These are phyloP conservation scores for Hansenula lynferdii DNA, from an alignment of 1,139 yeast genomes.

Conservation along the genomic window DNA sequence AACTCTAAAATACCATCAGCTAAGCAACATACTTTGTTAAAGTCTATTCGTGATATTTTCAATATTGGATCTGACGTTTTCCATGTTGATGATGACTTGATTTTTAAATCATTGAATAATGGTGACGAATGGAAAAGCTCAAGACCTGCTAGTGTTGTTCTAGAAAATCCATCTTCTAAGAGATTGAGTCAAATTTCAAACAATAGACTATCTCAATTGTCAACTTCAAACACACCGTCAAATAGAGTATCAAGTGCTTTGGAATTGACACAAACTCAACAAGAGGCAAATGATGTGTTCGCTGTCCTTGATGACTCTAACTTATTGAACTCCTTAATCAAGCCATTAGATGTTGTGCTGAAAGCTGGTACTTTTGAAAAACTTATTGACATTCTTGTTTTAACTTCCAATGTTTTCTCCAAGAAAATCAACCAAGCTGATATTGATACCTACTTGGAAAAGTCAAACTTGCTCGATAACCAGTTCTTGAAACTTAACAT, in stretches of 20 bases:
- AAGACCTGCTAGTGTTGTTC: constrained; percentile 40
- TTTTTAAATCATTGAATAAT: constrained; percentile 46
- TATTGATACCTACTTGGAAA: constrained; percentile 30
- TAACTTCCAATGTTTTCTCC: constrained; percentile 57
- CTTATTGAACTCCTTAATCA: constrained; percentile 28
- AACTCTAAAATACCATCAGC: constrained; percentile 26
- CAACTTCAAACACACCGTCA: constrained; percentile 7
- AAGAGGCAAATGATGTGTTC: constrained; percentile 20
- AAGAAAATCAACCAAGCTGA: constrained; percentile 39
- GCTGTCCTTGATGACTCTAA: constrained; percentile 29
- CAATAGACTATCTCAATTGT: constrained; percentile 17
- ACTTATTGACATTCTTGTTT: constrained; percentile 55
- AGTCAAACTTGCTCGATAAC: constrained; percentile 29
- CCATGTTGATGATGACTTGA: constrained; percentile 45
- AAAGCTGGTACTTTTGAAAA: constrained; percentile 60
- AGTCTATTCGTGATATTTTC: constrained; percentile 53
- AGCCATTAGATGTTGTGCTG: constrained; percentile 39
- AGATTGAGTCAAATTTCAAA: constrained; percentile 31
- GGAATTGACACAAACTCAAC: constrained; percentile 5
- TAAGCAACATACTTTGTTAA: constrained; percentile 43
- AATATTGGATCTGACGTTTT: constrained; percentile 52
- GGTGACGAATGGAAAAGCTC: constrained; percentile 29
- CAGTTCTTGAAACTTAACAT: constrained; percentile 41
- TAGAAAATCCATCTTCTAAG: constrained; percentile 39
- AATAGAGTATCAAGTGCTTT: constrained; percentile 16